These are phyloP conservation scores for Stagonosporopsis cucurbitacearum DNA, from an alignment of 2,329 filamentous ascomycete species.

Conservation along the genomic window DNA sequence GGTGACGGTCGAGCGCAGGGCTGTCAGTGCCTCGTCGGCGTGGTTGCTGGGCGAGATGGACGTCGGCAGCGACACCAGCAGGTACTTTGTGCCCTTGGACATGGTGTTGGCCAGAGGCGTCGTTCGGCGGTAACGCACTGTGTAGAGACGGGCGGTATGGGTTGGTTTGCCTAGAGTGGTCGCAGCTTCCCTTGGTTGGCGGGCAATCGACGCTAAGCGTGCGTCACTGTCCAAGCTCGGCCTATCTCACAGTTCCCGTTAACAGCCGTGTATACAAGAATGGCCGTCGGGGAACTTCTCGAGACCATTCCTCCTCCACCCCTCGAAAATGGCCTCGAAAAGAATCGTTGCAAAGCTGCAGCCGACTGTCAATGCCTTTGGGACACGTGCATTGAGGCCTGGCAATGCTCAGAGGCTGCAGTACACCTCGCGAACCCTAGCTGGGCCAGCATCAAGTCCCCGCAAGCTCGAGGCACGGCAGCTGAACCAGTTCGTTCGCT, in stretches of 20 bases:
- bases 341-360: conserved; percentile 32
- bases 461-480: conserved; percentile 28
- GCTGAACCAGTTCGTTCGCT: conserved; percentile 30
- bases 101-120: conserved; percentile 39
- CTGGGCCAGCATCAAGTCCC: conserved; percentile 32
- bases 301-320: conserved; percentile 18
- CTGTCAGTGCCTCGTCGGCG: conserved; percentile 79
- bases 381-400: conserved; percentile 18
- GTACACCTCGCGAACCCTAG: conserved; percentile 22
- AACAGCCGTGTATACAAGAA: conserved; percentile 19
- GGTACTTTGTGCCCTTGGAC: conserved; percentile 68
- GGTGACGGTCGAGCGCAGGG: conserved; percentile 74
- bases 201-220: conserved; percentile 4
- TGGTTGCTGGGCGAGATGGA: conserved; percentile 83
- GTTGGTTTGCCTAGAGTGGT: conserved; percentile 25
- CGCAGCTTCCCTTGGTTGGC: conserved; percentile 10
- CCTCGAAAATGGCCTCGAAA: conserved; percentile 40
- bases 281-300: conserved; percentile 17
- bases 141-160: conserved; percentile 22
- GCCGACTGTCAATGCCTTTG: conserved; percentile 36
- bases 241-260: conserved; percentile 18
- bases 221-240: neutral
- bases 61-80: conserved; percentile 87
- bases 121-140: conserved; percentile 21
- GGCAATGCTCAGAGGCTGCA: conserved; percentile 21